Conservation (phyloP, 441 rosid genomes). For the Jatropha multifida region DNA sequence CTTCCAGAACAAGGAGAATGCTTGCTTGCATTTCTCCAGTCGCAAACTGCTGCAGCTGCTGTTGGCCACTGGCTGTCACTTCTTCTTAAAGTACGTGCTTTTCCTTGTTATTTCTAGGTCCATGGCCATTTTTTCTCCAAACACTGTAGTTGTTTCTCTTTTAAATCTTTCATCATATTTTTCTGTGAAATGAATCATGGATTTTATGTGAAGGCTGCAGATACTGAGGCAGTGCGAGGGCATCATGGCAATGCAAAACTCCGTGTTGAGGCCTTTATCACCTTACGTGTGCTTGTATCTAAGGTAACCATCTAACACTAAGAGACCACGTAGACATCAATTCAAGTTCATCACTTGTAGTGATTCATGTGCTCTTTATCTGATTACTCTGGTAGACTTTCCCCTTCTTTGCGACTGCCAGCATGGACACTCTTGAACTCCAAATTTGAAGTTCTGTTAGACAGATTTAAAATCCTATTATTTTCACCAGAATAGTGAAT, state of each 20-base stretch:
- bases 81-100: conserved; percentile 67
- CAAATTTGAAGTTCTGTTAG: background rate
- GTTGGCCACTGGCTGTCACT: conserved; percentile 97
- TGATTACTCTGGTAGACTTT: background rate
- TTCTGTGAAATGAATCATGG: conserved; percentile 19
- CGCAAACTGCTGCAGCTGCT: conserved; percentile 73
- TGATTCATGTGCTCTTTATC: background rate
- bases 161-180: background rate
- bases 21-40: conserved; percentile 78
- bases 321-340: background rate
- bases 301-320: conserved; percentile 53
- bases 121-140: background rate
- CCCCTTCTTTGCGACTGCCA: background rate
- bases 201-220: conserved; percentile 69
- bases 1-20: conserved; percentile 53
- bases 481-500: conserved; percentile 7
- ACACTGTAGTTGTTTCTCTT: background rate
- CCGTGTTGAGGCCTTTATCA: conserved; percentile 76
- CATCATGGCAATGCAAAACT: conserved; percentile 83
- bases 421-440: conserved; percentile 3
- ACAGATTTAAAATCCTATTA: background rate
- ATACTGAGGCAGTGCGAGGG: conserved; percentile 78
- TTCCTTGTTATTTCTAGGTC: background rate
- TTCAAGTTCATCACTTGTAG: conserved; percentile 7
- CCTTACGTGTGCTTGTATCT: conserved; percentile 80